Evolutionary conservation across 805 yeast species (phyloP).

Genomic region (Saccharomycopsis sp.): DNA sequence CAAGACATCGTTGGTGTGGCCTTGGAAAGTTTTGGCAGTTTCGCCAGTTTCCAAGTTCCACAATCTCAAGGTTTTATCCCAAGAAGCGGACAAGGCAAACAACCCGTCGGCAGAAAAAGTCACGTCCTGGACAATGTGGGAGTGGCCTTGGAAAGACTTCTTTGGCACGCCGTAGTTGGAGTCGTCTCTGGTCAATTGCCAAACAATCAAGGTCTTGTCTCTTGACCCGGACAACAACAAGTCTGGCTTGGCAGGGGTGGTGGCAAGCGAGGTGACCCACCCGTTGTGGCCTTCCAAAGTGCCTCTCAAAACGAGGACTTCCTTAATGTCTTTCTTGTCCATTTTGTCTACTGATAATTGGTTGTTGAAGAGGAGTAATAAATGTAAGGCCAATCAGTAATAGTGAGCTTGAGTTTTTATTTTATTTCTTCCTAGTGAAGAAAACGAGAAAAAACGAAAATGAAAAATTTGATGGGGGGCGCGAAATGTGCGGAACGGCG

Average conservation of each 20-base stretch:
- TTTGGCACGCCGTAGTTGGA: constrained; percentile 97
- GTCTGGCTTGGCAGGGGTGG: constrained; percentile 97
- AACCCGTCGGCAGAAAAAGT: constrained; percentile 96
- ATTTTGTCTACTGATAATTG: no score
- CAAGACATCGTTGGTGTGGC: constrained; percentile 96
- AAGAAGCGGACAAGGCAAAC: constrained; percentile 96
- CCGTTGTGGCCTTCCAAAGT: constrained; percentile 93
- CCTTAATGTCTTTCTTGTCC: constrained; percentile 83
- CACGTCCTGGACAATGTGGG: constrained; percentile 97
- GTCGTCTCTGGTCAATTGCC: constrained; percentile 96
- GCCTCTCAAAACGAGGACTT: constrained; percentile 99
- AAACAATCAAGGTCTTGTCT: constrained; percentile 96
- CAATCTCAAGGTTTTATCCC: constrained; percentile 99
- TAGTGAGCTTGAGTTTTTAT: no score
- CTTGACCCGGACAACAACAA: constrained; percentile 96
- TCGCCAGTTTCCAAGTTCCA: constrained; percentile 96
- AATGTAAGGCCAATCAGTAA: no score
- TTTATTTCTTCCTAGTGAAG: no score
- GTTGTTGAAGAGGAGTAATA: no score
- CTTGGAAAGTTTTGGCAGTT: constrained; percentile 89
- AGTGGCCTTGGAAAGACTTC: constrained; percentile 96
- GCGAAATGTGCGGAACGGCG: no score
- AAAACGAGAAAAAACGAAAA: no score
- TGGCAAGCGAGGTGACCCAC: constrained; percentile 98
- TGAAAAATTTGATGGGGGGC: no score